These are phyloP conservation scores for Xanthoconium separans DNA, from an alignment of 1,284 basidiomycete species.

Conservation along the genomic window DNA sequence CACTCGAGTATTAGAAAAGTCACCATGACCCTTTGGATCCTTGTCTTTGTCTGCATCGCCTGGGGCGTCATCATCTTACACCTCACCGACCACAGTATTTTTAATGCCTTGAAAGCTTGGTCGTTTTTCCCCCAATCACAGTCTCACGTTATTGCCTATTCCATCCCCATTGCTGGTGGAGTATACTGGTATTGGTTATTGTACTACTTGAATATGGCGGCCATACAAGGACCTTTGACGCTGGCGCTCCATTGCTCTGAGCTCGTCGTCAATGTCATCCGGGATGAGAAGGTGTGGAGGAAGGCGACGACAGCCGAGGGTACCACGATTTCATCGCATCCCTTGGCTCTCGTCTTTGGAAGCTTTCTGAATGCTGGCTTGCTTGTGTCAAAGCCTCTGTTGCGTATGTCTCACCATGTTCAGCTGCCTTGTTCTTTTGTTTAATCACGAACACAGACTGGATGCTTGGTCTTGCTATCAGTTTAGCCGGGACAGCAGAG, in stretches of 20 bases:
- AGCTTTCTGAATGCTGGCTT: constrained; percentile 14
- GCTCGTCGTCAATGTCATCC: constrained; percentile 29
- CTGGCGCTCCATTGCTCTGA: constrained; percentile 32
- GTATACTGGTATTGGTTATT: constrained; percentile 26
- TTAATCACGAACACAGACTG: constrained; percentile 21
- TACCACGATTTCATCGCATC: constrained; percentile 16
- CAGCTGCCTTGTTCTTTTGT: not conserved
- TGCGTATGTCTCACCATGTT: constrained; percentile 23
- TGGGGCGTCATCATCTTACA: constrained; percentile 26
- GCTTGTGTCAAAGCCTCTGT: constrained; percentile 22
- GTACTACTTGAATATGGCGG: constrained; percentile 27
- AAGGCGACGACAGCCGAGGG: constrained; percentile 18
- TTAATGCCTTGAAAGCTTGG: constrained; percentile 16
- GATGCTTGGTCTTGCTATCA: constrained; percentile 35
- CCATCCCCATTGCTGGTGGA: constrained; percentile 20
- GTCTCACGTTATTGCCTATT: constrained; percentile 25
- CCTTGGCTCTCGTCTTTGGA: constrained; percentile 23
- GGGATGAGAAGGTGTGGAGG: constrained; percentile 30
- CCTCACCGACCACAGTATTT: constrained; percentile 15
- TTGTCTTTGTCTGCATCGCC: constrained; percentile 16
- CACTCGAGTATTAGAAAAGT: constrained; percentile 22
- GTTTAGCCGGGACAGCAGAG: constrained; percentile 15
- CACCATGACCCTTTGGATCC: constrained; percentile 21
- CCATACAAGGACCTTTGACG: constrained; percentile 30
- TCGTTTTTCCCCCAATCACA: constrained; percentile 27